phyloP scores from a whole-genome alignment of 257 asterid species.

The Fraxinus quadrangulata region DNA sequence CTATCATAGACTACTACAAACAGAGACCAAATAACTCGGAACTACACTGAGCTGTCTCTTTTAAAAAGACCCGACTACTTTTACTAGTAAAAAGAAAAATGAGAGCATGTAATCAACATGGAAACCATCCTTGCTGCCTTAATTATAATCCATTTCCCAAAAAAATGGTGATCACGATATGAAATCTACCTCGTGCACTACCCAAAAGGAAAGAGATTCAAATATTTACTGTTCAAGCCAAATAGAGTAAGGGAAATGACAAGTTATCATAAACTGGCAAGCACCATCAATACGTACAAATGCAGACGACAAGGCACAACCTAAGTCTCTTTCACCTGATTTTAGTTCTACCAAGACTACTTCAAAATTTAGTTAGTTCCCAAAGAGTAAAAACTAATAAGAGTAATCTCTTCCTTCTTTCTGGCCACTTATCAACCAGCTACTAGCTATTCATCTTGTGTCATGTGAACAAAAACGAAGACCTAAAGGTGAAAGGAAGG shows the following conservation, averaged over 20 bases:
- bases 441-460: not conserved
- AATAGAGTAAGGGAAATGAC: not conserved
- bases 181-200: not conserved
- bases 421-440: not conserved
- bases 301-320: not conserved
- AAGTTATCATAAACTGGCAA: not conserved
- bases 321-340: not conserved
- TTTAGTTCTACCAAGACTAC: not conserved
- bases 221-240: not conserved
- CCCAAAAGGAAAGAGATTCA: not conserved
- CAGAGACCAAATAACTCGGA: not conserved
- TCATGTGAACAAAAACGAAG: not conserved
- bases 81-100: not conserved
- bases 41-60: not conserved
- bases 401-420: not conserved
- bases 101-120: not conserved
- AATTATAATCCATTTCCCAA: not conserved
- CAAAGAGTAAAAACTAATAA: not conserved
- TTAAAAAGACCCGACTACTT: not conserved
- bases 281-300: not conserved
- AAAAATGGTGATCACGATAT: not conserved
- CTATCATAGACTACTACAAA: not conserved
- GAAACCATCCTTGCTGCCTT: not conserved
- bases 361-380: not conserved
- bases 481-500: not conserved